phyloP scores from a whole-genome alignment of 768 basidiomycete species.

The Cystofilobasidium ferigula region DNA sequence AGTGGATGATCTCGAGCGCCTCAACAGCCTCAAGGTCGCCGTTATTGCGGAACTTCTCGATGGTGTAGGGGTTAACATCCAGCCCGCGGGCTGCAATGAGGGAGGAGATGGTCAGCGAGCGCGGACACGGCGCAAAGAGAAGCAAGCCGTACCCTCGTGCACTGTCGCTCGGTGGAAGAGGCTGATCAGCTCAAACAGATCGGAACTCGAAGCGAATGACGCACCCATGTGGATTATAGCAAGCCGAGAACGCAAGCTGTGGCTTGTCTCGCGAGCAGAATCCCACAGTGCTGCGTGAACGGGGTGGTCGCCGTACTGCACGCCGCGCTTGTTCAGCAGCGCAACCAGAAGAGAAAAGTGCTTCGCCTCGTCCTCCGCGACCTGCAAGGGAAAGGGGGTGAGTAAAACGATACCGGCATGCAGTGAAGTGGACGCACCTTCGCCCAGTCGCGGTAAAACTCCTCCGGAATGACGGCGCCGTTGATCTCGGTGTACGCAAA shows the following conservation, averaged over 20 bases:
- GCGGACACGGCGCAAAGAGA: not conserved
- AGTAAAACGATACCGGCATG: not conserved
- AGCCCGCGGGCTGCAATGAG: slow-evolving; percentile 74
- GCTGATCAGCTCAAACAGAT: not conserved
- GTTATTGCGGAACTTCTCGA: slow-evolving; percentile 57
- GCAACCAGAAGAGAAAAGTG: slow-evolving; percentile 63
- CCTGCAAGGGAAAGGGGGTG: not conserved
- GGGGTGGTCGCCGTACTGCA: slow-evolving; percentile 35
- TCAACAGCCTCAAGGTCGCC: slow-evolving; percentile 51
- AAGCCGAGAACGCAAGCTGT: slow-evolving; percentile 58
- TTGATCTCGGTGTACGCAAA: slow-evolving; percentile 46
- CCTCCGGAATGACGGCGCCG: slow-evolving; percentile 51
- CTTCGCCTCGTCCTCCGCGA: slow-evolving; percentile 67
- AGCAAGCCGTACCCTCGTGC: not conserved
- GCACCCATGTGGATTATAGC: slow-evolving; percentile 62
- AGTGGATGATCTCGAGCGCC: slow-evolving; percentile 63
- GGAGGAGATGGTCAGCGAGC: too few relatives aligned
- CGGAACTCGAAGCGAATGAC: not conserved
- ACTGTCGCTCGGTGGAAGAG: not conserved
- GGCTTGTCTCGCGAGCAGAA: slow-evolving; percentile 55
- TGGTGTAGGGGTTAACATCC: slow-evolving; percentile 71
- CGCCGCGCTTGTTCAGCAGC: slow-evolving; percentile 48
- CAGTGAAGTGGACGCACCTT: slow-evolving; percentile 41
- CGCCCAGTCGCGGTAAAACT: slow-evolving; percentile 66
- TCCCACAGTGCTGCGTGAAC: slow-evolving; percentile 75